phyloP scores from a whole-genome alignment of 768 basidiomycete species.

The Calocera viscosa region DNA sequence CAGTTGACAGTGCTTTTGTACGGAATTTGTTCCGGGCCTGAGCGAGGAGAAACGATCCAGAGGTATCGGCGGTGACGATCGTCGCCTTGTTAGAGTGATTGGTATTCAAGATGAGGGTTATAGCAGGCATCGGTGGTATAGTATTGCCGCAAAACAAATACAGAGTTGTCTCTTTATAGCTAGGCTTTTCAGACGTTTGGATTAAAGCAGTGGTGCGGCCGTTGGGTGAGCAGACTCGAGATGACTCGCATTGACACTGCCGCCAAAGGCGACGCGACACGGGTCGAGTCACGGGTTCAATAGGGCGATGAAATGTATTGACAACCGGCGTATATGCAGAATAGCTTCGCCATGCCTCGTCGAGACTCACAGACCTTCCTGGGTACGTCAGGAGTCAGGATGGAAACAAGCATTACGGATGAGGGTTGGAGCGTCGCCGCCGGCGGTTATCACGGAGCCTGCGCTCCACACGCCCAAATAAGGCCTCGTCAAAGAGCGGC shows the following conservation, averaged over 20 bases:
- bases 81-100: constrained; percentile 28
- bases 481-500: too few relatives aligned
- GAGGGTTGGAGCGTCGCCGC: too few relatives aligned
- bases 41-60: constrained; percentile 21
- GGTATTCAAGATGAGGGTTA: constrained; percentile 30
- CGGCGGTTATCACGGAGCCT: too few relatives aligned
- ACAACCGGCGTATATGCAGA: too few relatives aligned
- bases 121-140: constrained; percentile 22
- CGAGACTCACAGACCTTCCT: too few relatives aligned
- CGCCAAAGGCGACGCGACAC: background rate
- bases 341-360: too few relatives aligned
- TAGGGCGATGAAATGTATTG: too few relatives aligned
- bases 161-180: background rate
- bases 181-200: background rate
- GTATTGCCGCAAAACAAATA: background rate
- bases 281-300: background rate
- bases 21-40: constrained; percentile 33
- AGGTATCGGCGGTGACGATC: constrained; percentile 18
- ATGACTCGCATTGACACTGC: background rate
- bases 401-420: too few relatives aligned
- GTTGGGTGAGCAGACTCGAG: background rate
- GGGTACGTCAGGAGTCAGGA: too few relatives aligned
- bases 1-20: constrained; percentile 24
- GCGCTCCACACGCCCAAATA: too few relatives aligned
- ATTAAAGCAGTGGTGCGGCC: background rate